Percentiles rank a stretch among this genome's conserved stretches.
Conservation (phyloP, 2,329 filamentous ascomycete genomes). For the Huntiella bhutanensis region DNA sequence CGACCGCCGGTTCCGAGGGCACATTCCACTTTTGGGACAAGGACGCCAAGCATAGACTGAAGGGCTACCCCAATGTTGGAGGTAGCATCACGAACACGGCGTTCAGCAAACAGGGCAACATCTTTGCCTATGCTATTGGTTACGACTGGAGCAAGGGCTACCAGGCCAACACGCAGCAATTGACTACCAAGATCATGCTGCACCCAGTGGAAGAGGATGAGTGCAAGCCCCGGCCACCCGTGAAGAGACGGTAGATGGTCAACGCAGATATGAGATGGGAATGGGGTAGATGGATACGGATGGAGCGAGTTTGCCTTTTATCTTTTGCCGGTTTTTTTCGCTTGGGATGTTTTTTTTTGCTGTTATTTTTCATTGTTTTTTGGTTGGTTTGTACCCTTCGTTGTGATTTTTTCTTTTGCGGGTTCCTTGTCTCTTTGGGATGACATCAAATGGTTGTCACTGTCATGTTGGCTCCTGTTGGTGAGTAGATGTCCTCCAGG, state of each 20-base stretch:
- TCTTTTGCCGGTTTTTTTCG: neutral
- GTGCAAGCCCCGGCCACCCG: slow-evolving; percentile 40
- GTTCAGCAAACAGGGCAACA: slow-evolving; percentile 73
- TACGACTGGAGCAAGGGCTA: slow-evolving; percentile 99
- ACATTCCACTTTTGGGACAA: slow-evolving; percentile 97
- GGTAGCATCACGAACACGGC: slow-evolving; percentile 77
- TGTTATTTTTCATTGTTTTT: neutral
- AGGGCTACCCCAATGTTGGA: slow-evolving; percentile 70
- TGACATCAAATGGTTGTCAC: neutral
- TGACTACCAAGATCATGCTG: slow-evolving; percentile 68
- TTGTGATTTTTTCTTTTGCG: slow-evolving; percentile 3
- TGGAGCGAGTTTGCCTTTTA: neutral
- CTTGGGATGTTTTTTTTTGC: neutral
- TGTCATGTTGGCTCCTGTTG: neutral
- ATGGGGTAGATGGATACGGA: neutral
- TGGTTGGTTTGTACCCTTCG: neutral
- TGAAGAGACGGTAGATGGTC: slow-evolving; percentile 35
- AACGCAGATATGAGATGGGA: neutral
- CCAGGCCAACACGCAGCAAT: slow-evolving; percentile 56
- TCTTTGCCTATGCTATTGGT: slow-evolving; percentile 76
- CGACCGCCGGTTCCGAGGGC: slow-evolving; percentile 83
- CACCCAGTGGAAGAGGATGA: slow-evolving; percentile 50
- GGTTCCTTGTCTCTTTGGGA: neutral
- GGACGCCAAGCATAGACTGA: slow-evolving; percentile 71
- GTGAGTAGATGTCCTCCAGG: neutral